Evolutionary conservation across 73 alveolate genomes (phyloP).

Genomic region (Loxodes magnus): DNA sequence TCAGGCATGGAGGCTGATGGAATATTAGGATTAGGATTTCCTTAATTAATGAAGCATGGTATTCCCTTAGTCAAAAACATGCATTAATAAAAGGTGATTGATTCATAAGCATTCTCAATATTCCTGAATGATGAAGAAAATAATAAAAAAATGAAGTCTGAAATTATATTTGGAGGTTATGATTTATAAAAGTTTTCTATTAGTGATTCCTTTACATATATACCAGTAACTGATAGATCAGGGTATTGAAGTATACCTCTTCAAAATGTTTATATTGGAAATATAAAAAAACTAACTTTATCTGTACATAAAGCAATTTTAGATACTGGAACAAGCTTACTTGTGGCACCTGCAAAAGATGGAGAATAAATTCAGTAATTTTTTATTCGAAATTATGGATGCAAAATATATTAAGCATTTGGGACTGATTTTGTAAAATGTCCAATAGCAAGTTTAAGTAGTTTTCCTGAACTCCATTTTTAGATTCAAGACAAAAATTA

Average conservation of each 20-base stretch:
- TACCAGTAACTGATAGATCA: not conserved
- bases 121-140: not conserved
- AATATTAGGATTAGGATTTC: conserved; percentile 12
- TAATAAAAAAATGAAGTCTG: not conserved
- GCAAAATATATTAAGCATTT: not conserved
- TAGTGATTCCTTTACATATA: not conserved
- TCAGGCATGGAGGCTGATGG: conserved; percentile 10
- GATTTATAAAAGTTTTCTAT: not conserved
- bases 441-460: too few species aligned
- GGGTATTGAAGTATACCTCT: conserved; percentile 6
- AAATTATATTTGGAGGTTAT: not conserved
- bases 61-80: not conserved
- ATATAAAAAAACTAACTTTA: not conserved
- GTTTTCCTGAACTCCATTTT: not conserved
- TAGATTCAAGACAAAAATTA: not conserved
- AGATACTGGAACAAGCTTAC: conserved; percentile 9
- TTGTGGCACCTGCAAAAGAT: conserved; percentile 1
- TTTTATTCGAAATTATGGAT: not conserved
- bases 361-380: not conserved
- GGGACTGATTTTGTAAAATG: conserved; percentile 3
- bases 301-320: not conserved
- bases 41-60: too few species aligned
- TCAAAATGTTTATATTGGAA: not conserved
- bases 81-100: not conserved
- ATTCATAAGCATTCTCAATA: not conserved